Conservation (phyloP, 352 stramenopile genomes). For the Phytophthora sansomeana region DNA sequence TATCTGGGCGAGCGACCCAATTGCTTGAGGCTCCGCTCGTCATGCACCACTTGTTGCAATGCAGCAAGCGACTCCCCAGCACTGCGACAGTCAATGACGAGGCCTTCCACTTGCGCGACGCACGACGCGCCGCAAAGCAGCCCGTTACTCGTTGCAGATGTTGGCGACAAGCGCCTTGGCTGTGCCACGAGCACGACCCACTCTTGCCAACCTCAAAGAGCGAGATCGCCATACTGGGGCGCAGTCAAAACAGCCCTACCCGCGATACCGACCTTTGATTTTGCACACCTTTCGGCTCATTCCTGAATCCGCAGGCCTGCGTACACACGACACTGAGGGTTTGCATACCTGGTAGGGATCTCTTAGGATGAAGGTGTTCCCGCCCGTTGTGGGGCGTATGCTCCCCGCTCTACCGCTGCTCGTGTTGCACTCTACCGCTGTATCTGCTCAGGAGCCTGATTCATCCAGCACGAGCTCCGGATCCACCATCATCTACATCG, state of each 20-base stretch:
- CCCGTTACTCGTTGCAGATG: conserved; percentile 30
- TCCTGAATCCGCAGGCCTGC: conserved; percentile 27
- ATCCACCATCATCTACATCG: conserved; percentile 65
- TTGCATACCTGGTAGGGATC: conserved; percentile 1
- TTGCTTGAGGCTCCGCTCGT: conserved; percentile 3
- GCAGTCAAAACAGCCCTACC: conserved; percentile 30
- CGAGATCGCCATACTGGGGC: conserved; percentile 17
- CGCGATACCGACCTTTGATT: conserved; percentile 23
- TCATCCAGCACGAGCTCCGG: conserved; percentile 29
- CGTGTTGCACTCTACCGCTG: conserved; percentile 5
- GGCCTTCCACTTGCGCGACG: conserved; percentile 23
- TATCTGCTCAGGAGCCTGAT: conserved; percentile 19
- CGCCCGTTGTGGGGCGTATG: not conserved
- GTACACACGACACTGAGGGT: no score
- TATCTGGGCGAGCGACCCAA: not conserved
- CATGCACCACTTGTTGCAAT: not conserved
- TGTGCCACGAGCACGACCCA: not conserved
- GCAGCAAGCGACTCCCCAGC: not conserved
- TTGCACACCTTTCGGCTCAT: conserved; percentile 24
- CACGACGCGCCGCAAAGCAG: conserved; percentile 26
- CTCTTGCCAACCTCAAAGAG: conserved; percentile 18
- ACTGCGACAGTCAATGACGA: conserved; percentile 1
- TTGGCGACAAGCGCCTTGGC: conserved; percentile 16
- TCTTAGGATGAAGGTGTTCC: conserved; percentile 31
- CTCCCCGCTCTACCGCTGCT: conserved; percentile 19